Base-by-base conservation (phyloP, 768 basidiomycete species). In the Phaeotremella fagi region DNA sequence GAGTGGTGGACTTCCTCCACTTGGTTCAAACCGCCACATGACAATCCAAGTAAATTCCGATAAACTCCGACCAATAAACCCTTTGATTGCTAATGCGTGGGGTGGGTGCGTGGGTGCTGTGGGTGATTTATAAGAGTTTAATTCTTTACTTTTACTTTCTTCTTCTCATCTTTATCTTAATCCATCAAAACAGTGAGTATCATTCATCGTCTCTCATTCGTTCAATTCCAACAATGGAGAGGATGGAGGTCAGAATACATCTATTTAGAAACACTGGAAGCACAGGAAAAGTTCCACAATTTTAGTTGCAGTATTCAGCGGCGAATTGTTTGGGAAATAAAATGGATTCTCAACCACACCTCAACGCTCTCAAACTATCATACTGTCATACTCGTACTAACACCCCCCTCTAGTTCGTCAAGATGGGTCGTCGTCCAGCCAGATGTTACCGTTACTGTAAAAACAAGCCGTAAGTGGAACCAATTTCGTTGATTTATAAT, bases 401-500 rank as follows among this genome's bases (percentile, higher is more conserved):
- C 55, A 57, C 63, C 60, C 46, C 14, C 27, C 9, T 42, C 16
- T 41, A 62, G 61, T 55, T 41, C 53, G 57, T 68, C 68, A 82
- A 73, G 69, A 95, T 95, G 91, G 91, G 91, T 82, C 89, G 90
- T 76, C 88, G 90, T 81, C 90, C 91, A 61, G 90, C 91, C 78
- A 86, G 88, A 71, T 95, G 90, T 84, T 94, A 94, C 81, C 86
- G 91, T 66, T 97, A 97, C 81, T 97, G 91, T 83, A 97, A 97
- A 80, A 94, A 92, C 83, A 97, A 98, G 84, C 91, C 94, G 23
- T 70, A 52, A 64, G 68, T 70, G 9, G 33, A n/a, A n/a, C 33
- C 33, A 35, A 9, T 35, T 92, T 88, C 80, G 41, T 4, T 31
- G 15, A 22, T 28, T 9, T 14, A 23, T 11, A 31, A 3, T n/a